phyloP scores from a whole-genome alignment of 2,329 filamentous ascomycete species.

The Sporothrix globosa region DNA sequence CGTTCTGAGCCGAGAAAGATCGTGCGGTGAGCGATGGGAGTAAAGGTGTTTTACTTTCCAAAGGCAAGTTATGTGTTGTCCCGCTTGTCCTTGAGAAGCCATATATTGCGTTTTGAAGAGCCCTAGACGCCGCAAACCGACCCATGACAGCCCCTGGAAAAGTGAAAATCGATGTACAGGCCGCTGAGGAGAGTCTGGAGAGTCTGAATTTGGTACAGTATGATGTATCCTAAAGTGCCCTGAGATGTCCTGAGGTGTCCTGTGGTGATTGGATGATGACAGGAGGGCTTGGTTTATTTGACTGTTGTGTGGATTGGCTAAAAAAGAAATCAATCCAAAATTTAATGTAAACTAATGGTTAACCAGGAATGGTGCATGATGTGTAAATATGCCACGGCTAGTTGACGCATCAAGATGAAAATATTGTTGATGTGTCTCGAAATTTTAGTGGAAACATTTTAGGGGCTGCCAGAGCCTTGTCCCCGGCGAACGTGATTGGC shows the following conservation, averaged over 20 bases:
- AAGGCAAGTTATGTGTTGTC: not conserved
- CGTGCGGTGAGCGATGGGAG: not conserved
- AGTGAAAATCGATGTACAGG: not conserved
- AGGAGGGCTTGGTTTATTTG: not conserved
- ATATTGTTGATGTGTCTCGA: not conserved
- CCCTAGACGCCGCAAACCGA: not conserved
- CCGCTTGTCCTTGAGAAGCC: not conserved
- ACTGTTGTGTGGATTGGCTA: not conserved
- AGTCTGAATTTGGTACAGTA: too few relatives aligned
- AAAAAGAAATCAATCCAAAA: not conserved
- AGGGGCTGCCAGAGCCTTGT: constrained; percentile 1
- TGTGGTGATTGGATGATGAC: not conserved
- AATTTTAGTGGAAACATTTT: not conserved
- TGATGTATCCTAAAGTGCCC: too few relatives aligned
- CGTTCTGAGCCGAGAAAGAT: not conserved
- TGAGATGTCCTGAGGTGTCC: too few relatives aligned
- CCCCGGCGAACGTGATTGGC: constrained; percentile 14
- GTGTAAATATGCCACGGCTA: not conserved
- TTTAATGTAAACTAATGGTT: not conserved
- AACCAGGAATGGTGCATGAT: not conserved
- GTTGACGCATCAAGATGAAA: not conserved
- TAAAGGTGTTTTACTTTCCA: not conserved
- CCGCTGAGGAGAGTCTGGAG: not conserved
- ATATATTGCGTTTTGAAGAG: not conserved
- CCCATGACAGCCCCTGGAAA: not conserved